Evolutionary conservation across 2,329 filamentous ascomycete genomes (phyloP).

Genomic region (Sclerotinia subarctica): DNA sequence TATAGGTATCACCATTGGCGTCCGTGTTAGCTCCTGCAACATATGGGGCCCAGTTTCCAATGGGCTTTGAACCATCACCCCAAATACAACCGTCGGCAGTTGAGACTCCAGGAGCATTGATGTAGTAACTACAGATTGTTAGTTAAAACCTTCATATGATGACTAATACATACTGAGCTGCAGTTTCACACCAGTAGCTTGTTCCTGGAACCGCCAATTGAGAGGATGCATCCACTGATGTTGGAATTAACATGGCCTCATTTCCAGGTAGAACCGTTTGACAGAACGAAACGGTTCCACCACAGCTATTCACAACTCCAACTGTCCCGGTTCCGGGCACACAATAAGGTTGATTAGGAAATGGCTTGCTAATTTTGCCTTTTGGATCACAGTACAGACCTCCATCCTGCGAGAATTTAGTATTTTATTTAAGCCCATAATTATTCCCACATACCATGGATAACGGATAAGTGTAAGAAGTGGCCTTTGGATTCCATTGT

Average conservation of each 20-base stretch:
- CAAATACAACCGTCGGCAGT: constrained; percentile 65
- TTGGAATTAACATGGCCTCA: constrained; percentile 80
- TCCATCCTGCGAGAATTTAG: constrained; percentile 55
- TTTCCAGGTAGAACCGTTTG: constrained; percentile 77
- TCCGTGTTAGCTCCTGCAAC: constrained; percentile 74
- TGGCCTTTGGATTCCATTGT: constrained; percentile 72
- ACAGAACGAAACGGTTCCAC: constrained; percentile 65
- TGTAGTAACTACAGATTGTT: constrained; percentile 58
- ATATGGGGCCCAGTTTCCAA: constrained; percentile 76
- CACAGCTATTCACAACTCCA: constrained; percentile 63
- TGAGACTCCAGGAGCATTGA: constrained; percentile 68
- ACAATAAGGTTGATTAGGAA: constrained; percentile 65
- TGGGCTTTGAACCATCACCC: constrained; percentile 59
- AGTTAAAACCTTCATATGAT: constrained; percentile 21
- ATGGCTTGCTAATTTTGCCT: constrained; percentile 67
- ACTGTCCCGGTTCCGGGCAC: constrained; percentile 65
- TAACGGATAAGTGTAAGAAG: constrained; percentile 61
- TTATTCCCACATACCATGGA: constrained; percentile 60
- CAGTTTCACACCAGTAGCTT: constrained; percentile 68
- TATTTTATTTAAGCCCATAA: background rate
- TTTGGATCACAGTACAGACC: constrained; percentile 68
- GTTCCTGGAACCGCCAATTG: constrained; percentile 67
- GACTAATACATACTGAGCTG: constrained; percentile 62
- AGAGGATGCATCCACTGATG: constrained; percentile 55
- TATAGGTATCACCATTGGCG: constrained; percentile 60